phyloP scores from a whole-genome alignment of 1,284 basidiomycete species.

The Violaceomyces palustris region DNA sequence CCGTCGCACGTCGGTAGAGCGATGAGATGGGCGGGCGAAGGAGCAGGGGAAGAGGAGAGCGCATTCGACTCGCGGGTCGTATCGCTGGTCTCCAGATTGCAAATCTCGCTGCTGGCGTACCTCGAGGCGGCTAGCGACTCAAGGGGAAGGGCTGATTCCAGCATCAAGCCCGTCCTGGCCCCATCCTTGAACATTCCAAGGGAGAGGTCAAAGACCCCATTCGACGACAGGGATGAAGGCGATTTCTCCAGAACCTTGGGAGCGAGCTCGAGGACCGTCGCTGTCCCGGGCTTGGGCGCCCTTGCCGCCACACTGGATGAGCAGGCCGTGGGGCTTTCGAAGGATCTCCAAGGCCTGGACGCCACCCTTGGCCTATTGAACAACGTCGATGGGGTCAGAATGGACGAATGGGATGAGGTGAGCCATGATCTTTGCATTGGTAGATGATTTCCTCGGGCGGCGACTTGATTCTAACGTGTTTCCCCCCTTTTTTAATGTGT shows the following conservation, averaged over 20 bases:
- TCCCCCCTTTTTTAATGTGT: not conserved
- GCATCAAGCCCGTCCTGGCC: slow-evolving; percentile 25
- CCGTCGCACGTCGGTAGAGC: slow-evolving; percentile 18
- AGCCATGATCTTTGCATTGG: slow-evolving; percentile 8
- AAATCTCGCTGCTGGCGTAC: slow-evolving; percentile 37
- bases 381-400: slow-evolving; percentile 64
- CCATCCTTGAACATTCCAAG: slow-evolving; percentile 27
- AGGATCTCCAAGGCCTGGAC: slow-evolving; percentile 64
- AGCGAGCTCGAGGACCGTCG: slow-evolving; percentile 56
- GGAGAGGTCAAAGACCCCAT: slow-evolving; percentile 20
- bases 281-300: slow-evolving; percentile 70
- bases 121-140: slow-evolving; percentile 39
- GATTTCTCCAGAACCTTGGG: slow-evolving; percentile 6
- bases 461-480: not conserved
- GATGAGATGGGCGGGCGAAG: slow-evolving; percentile 17
- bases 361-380: slow-evolving; percentile 67
- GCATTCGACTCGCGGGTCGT: slow-evolving; percentile 32
- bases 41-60: slow-evolving; percentile 16
- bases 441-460: not conserved
- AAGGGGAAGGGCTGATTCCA: slow-evolving; percentile 9
- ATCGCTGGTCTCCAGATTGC: slow-evolving; percentile 24
- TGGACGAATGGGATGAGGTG: slow-evolving; percentile 70
- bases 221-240: slow-evolving; percentile 4
- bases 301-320: slow-evolving; percentile 65
- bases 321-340: slow-evolving; percentile 61